Conservation (phyloP, 768 basidiomycete species). For the Boletus subparvulus region DNA sequence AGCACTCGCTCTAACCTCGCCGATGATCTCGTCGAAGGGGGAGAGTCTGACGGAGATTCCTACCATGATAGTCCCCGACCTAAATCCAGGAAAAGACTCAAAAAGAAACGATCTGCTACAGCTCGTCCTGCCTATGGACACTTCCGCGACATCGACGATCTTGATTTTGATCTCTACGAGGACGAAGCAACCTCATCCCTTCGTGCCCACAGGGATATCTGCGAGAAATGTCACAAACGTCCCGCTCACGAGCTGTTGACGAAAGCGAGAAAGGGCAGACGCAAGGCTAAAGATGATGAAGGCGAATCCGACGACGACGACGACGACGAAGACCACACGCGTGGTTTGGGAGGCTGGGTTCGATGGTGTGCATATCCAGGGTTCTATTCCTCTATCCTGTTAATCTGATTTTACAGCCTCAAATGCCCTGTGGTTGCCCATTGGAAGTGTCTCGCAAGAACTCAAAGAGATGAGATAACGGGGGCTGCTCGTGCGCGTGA, state of each 20-base stretch:
- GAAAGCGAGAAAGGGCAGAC: slow-evolving; percentile 41
- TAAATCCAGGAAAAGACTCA: slow-evolving; percentile 14
- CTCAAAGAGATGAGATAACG: slow-evolving; percentile 71
- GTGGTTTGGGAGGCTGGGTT: slow-evolving; percentile 74
- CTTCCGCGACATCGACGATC: slow-evolving; percentile 43
- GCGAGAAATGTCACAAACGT: slow-evolving; percentile 66
- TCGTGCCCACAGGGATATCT: slow-evolving; percentile 58
- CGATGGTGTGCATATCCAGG: slow-evolving; percentile 58
- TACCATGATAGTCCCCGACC: slow-evolving; percentile 33
- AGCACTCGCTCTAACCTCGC: slow-evolving; percentile 37
- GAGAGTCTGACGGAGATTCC: slow-evolving; percentile 33
- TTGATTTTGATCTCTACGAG: slow-evolving; percentile 44
- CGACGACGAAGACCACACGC: slow-evolving; percentile 47
- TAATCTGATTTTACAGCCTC: slow-evolving; percentile 44
- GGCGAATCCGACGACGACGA: slow-evolving; percentile 48
- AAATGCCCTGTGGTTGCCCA: slow-evolving; percentile 77
- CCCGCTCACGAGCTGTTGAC: slow-evolving; percentile 58
- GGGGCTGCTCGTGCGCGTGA: slow-evolving; percentile 61
- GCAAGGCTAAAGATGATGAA: slow-evolving; percentile 42
- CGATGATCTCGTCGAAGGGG: slow-evolving; percentile 26
- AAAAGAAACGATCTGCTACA: slow-evolving; percentile 34
- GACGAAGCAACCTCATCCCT: slow-evolving; percentile 58
- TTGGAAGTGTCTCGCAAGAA: slow-evolving; percentile 68
- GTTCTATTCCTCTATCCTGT: neutral
- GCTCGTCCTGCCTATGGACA: slow-evolving; percentile 51